These are phyloP conservation scores for Hypoxylon sp. DNA, from an alignment of 2,329 filamentous ascomycete species.

Conservation along the genomic window DNA sequence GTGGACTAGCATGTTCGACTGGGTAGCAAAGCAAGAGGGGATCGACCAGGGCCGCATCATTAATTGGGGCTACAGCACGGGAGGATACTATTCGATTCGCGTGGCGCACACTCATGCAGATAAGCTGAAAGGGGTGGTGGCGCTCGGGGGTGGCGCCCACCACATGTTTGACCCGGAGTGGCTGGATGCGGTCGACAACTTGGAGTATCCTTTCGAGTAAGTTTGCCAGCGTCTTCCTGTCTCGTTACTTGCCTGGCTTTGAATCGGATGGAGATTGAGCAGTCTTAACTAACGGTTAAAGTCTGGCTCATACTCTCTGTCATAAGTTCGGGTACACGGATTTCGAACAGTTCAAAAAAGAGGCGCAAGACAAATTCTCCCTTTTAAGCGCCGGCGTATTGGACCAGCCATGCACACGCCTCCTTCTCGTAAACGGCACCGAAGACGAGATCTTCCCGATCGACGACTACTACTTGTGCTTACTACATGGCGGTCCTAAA, in stretches of 20 bases:
- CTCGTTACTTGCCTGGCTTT: neutral
- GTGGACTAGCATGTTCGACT: conserved; percentile 68
- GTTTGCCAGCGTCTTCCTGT: conserved; percentile 15
- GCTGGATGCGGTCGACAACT: conserved; percentile 67
- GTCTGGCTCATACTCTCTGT: conserved; percentile 51
- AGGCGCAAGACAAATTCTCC: conserved; percentile 63
- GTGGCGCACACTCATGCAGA: conserved; percentile 70
- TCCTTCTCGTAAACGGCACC: conserved; percentile 70
- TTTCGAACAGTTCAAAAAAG: conserved; percentile 52
- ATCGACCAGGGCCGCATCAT: conserved; percentile 65
- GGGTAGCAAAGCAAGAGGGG: conserved; percentile 62
- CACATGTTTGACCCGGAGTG: conserved; percentile 70
- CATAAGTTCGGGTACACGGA: conserved; percentile 51
- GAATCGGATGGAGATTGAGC: neutral
- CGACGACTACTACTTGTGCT: conserved; percentile 70
- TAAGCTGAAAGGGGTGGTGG: conserved; percentile 65
- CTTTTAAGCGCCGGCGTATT: conserved; percentile 69
- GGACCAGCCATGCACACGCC: conserved; percentile 61
- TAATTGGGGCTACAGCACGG: conserved; percentile 71
- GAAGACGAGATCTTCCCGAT: conserved; percentile 74
- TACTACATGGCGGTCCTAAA: conserved; percentile 68
- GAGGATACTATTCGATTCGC: conserved; percentile 71
- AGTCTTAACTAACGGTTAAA: conserved; percentile 28
- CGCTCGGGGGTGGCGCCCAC: conserved; percentile 69
- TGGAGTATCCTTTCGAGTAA: conserved; percentile 73